These are phyloP conservation scores for Pseudogymnoascus sp. DNA, from an alignment of 2,329 filamentous ascomycete genomes.

Conservation along the genomic window DNA sequence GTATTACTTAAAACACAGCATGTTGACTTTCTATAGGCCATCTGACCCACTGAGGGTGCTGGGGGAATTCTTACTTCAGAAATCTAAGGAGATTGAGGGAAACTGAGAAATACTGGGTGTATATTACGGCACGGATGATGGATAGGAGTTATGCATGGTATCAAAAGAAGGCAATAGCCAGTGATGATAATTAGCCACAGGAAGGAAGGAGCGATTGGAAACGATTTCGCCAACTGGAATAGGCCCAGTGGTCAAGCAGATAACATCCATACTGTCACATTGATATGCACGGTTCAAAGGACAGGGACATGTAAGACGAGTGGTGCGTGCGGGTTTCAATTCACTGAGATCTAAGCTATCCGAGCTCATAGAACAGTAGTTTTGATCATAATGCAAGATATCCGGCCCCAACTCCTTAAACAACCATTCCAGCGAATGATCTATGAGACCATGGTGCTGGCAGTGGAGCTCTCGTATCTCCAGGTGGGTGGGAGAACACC, in stretches of 20 bases:
- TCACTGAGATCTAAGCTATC: conserved; percentile 10
- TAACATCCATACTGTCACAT: not conserved
- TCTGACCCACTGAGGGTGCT: conserved; percentile 59
- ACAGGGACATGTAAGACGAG: not conserved
- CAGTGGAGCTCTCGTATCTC: conserved; percentile 98
- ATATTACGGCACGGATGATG: not conserved
- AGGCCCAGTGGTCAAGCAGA: not conserved
- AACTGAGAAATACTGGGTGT: conserved; percentile 14
- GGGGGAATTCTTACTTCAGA: conserved; percentile 62
- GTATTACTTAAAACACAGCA: not conserved
- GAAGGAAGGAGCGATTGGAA: not conserved
- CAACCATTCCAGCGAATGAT: conserved; percentile 24
- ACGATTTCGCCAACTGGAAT: conserved; percentile 8
- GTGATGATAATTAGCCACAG: not conserved
- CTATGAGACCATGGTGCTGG: conserved; percentile 89
- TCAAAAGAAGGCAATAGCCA: not conserved
- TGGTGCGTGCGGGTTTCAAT: conserved; percentile 9
- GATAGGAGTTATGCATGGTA: not conserved
- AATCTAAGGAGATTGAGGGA: conserved; percentile 55
- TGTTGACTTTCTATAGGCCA: conserved; percentile 38
- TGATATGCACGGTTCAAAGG: not conserved
- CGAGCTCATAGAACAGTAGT: conserved; percentile 4
- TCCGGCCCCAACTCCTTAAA: conserved; percentile 25
- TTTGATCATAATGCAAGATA: conserved; percentile 23
- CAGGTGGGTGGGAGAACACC: conserved; percentile 81